Base-by-base conservation (phyloP, 2,329 filamentous ascomycete genomes). In the Fusarium nematophilum region DNA sequence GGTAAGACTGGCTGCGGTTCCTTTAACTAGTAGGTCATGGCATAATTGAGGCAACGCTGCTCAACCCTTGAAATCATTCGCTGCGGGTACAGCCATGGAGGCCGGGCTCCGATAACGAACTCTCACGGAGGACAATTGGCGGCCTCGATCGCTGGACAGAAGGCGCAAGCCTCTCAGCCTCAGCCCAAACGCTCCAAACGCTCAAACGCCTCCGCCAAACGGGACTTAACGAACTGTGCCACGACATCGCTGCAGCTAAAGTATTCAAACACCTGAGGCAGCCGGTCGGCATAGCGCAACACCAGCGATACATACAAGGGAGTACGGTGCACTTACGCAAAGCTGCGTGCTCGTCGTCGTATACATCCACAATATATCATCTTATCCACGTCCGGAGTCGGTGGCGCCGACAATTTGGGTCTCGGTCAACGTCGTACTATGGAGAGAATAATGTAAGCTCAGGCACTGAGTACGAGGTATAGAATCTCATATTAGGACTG, bases 251-350 rank as follows among this genome's bases (percentile, higher is more conserved):
- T 45, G 33, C 14, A 47, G 27, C 34, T 36, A 31, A 29, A 18
- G 17, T 9, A 33, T 36, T 40, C 45, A 31, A 18, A n/a, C 54
- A 44, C 40, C 40, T 50, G 17, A 53, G 40, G n/a, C 30, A 61
- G 31, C 34, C 4, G 4, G 21, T 21, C 21, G 15, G 34, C 34
- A 37, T 14, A 6, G 23, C 18, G 37, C 10, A n/a, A n/a, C n/a
- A n/a, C n/a, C n/a, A n/a, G n/a, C n/a, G n/a, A n/a, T n/a, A n/a
- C n/a, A n/a, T n/a, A n/a, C n/a, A n/a, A n/a, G n/a, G n/a, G n/a
- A n/a, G n/a, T n/a, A n/a, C n/a, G n/a, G n/a, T 17, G 43, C 46
- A 62, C 59, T 67, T 67, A 63, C 57, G 55, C 64, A 67, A 67
- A 53, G 33, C 39, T 56, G 48, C 34, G 62, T 39, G 58, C 57